Evolutionary conservation across 306 rosid species (phyloP), one percentile per base, ranked within the genome.

Genomic region (Lupinus albus): DNA sequence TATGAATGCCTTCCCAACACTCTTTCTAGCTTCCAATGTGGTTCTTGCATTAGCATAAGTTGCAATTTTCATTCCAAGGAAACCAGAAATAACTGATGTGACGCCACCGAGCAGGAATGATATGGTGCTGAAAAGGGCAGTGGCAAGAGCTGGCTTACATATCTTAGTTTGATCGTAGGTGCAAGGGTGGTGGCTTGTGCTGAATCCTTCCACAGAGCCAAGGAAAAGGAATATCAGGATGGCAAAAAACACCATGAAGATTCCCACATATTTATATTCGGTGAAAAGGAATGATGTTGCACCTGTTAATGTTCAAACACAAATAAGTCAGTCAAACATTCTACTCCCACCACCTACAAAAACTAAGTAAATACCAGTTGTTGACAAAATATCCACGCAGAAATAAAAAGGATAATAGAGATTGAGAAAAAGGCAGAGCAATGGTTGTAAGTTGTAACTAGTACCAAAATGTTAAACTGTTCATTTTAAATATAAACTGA

Each of bases 1-100:
- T 18, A 93, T 90, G 72, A 93, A 90, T 48, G 96, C 99, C 90
- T 86, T 93, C 44, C 97, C 99, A 71, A 93, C 97, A 7, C 99
- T 91, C 79, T 90, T 89, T 74, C 99, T 80, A 56, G 97, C 97
- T 83, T 90, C 97, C 59, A 90, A 56, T 4, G 97, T 90, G 60
- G 96, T 93, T 82, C 97, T 85, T 57, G 99, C 99, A 79, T 93
- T 93, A 16, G 99, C 99, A 16, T 88, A 90, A 16, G 97, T 90
- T 32, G 97, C 99, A 76, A 93, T 93, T 74, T 88, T 93, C 97
- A 90, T 93, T 68, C 99, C 99, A 67, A 88, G 97, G 84, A 89
- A 93, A 18, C 99, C 99, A 64, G 97, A 90, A 70, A 88, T 15
- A 73, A 90, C 84, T 5, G 97, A 93, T 0, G 97, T 90, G 75